Evolutionary conservation across 1,284 basidiomycete genomes (phyloP).

Genomic region (Acaromyces ingoldii): DNA sequence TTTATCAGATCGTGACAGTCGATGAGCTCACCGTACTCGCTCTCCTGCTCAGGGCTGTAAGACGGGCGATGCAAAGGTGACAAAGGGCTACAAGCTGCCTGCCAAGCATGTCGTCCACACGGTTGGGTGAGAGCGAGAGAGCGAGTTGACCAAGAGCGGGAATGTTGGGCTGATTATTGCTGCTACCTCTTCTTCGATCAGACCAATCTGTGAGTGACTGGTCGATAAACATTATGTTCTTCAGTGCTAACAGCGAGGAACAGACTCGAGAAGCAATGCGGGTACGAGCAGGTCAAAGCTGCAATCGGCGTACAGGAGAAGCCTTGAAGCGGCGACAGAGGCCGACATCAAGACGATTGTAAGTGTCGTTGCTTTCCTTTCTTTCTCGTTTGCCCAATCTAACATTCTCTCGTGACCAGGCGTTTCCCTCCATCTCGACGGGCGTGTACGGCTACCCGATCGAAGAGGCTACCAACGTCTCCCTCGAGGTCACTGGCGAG

Average conservation of each 20-base stretch:
- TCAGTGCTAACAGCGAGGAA: neutral
- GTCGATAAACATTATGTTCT: neutral
- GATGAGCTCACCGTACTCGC: neutral
- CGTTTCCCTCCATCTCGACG: slow-evolving; percentile 46
- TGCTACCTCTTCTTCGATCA: neutral
- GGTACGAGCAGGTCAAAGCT: slow-evolving; percentile 59
- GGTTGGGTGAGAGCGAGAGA: slow-evolving; percentile 64
- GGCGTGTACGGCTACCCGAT: slow-evolving; percentile 49
- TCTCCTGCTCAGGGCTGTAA: slow-evolving; percentile 64
- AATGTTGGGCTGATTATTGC: neutral
- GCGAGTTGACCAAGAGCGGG: neutral
- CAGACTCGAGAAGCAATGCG: slow-evolving; percentile 48
- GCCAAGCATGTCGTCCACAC: slow-evolving; percentile 77
- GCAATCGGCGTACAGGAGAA: slow-evolving; percentile 28
- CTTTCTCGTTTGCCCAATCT: neutral
- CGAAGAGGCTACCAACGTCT: slow-evolving; percentile 24
- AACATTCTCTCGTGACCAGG: slow-evolving; percentile 8
- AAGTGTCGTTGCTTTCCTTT: slow-evolving; percentile 6
- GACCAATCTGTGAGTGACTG: slow-evolving; percentile 6
- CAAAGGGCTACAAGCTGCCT: slow-evolving; percentile 54
- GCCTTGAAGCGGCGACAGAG: slow-evolving; percentile 23
- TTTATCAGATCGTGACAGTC: neutral
- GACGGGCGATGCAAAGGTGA: slow-evolving; percentile 79
- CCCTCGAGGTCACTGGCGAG: slow-evolving; percentile 25
- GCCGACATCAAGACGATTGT: slow-evolving; percentile 19